phyloP scores from a whole-genome alignment of 768 basidiomycete genomes.

The Tulasnella sp. region DNA sequence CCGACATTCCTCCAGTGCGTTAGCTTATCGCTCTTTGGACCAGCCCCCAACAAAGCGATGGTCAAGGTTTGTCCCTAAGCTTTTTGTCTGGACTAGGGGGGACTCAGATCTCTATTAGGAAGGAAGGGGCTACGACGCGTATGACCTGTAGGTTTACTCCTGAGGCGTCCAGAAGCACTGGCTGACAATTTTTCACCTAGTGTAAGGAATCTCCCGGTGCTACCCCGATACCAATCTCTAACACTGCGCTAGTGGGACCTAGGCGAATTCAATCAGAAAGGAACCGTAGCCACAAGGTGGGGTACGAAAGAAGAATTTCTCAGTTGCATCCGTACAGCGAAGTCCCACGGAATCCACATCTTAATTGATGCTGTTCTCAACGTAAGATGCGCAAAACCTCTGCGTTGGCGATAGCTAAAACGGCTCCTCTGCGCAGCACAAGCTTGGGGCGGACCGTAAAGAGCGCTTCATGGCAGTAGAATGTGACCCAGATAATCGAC shows the following conservation, averaged over 20 bases:
- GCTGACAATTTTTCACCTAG: neutral
- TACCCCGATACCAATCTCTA: neutral
- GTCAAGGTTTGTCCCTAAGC: conserved; percentile 43
- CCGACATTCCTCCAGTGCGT: neutral
- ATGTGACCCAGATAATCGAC: conserved; percentile 64
- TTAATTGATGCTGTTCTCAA: conserved; percentile 87
- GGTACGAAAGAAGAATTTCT: conserved; percentile 79
- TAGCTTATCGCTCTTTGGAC: neutral
- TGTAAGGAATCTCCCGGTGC: neutral
- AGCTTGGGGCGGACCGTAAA: conserved; percentile 73
- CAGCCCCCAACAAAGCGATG: conserved; percentile 70
- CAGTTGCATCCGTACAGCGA: conserved; percentile 62
- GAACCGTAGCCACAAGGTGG: conserved; percentile 71
- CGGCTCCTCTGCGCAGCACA: conserved; percentile 49
- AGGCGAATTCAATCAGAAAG: conserved; percentile 79
- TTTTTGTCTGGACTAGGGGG: neutral
- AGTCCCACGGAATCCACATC: conserved; percentile 63
- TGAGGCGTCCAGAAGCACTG: neutral
- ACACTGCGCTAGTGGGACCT: conserved; percentile 65
- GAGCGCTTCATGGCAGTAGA: conserved; percentile 69
- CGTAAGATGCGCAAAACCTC: conserved; percentile 40
- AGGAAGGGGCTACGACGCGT: conserved; percentile 80
- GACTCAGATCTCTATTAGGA: conserved; percentile 40
- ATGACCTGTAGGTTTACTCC: conserved; percentile 55
- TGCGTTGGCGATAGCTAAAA: neutral